Evolutionary conservation across 805 yeast species (phyloP).

Genomic region (Schwanniomyces sp.): DNA sequence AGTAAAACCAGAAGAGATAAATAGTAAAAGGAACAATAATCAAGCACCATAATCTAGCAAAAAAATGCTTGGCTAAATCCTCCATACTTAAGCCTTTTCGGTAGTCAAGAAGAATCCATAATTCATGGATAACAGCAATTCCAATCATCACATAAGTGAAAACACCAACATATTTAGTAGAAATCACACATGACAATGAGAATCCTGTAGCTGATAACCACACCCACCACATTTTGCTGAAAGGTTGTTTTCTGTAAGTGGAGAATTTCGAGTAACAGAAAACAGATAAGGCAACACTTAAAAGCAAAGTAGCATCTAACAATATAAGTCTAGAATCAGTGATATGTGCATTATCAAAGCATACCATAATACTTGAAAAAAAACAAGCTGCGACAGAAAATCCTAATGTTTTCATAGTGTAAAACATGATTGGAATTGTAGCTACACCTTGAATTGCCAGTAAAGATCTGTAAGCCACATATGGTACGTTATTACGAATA

Average conservation of each 20-base stretch:
- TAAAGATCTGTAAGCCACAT: constrained; percentile 75
- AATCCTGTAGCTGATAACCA: constrained; percentile 88
- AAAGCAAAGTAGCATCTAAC: constrained; percentile 84
- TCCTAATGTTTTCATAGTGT: constrained; percentile 82
- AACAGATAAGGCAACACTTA: constrained; percentile 80
- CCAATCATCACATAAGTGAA: constrained; percentile 90
- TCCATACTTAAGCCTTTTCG: constrained; percentile 60
- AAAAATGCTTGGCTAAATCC: constrained; percentile 65
- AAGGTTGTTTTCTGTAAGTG: constrained; percentile 63
- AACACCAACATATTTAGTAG: constrained; percentile 95
- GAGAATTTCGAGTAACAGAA: constrained; percentile 79
- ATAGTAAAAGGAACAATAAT: constrained; percentile 78
- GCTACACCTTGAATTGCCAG: constrained; percentile 80
- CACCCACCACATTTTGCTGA: constrained; percentile 73
- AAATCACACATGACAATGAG: constrained; percentile 84
- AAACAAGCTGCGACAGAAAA: constrained; percentile 76
- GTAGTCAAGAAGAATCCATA: constrained; percentile 84
- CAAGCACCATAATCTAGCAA: constrained; percentile 69
- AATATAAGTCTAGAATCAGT: constrained; percentile 88
- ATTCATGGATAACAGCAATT: constrained; percentile 75
- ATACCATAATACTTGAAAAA: constrained; percentile 72
- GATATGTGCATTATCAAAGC: constrained; percentile 88
- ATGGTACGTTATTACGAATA: constrained; percentile 78
- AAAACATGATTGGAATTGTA: constrained; percentile 80
- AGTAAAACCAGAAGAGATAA: constrained; percentile 86